phyloP scores from a whole-genome alignment of 192 early-diverging fungal species.

The Jimgerdemannia flammicorona region DNA sequence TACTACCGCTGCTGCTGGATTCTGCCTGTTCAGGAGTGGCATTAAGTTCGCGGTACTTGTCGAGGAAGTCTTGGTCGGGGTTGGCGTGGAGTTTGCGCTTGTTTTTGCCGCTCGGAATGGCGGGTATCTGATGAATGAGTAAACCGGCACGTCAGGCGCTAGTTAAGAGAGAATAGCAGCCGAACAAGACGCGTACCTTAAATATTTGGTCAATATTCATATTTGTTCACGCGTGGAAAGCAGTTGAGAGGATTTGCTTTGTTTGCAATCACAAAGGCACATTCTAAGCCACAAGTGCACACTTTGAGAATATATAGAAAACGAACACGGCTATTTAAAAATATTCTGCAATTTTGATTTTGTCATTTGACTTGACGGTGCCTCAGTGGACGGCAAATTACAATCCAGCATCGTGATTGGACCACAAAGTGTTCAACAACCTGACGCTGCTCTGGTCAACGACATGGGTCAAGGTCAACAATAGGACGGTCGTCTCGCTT shows the following conservation, averaged over 20 bases:
- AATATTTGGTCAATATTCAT: conserved; percentile 40
- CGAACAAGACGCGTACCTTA: conserved; percentile 14
- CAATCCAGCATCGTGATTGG: too few species aligned
- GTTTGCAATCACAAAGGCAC: too few species aligned
- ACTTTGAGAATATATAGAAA: too few species aligned
- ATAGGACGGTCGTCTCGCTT: too few species aligned
- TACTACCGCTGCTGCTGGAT: conserved; percentile 4
- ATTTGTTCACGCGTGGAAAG: background rate
- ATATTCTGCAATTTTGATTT: too few species aligned
- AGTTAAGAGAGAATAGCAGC: background rate
- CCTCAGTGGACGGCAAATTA: too few species aligned
- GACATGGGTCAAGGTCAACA: too few species aligned
- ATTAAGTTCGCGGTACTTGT: conserved; percentile 30
- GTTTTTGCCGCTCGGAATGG: conserved; percentile 40
- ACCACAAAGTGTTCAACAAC: too few species aligned
- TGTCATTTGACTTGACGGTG: too few species aligned
- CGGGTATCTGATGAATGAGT: conserved; percentile 24
- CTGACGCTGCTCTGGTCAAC: too few species aligned
- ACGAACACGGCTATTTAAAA: too few species aligned
- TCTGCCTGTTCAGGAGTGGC: conserved; percentile 13
- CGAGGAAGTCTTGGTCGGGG: conserved; percentile 39
- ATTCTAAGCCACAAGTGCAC: background rate
- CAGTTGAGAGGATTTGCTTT: too few species aligned
- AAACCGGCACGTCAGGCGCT: background rate
- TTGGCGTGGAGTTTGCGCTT: conserved; percentile 45